Base-by-base conservation (phyloP, 2,329 filamentous ascomycete species). In the Scedosporium aurantiacum region DNA sequence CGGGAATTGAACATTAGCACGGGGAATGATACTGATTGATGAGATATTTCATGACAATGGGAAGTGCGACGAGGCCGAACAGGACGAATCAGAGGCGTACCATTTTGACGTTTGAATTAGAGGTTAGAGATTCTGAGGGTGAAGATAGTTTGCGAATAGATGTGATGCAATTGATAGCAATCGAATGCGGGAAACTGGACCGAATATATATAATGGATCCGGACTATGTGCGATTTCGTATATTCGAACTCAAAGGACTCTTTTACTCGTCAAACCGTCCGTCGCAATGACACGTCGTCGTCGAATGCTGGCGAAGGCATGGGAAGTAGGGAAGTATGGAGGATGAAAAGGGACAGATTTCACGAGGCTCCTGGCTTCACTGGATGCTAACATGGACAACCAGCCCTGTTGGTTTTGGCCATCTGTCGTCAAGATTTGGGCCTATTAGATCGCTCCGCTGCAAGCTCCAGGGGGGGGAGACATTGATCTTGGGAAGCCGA, bases 71-170 rank as follows among this genome's bases (percentile, higher is more conserved):
- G 23, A 54, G 23, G 50, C 40, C 45, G 41, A 5, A 37, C 7
- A 18, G 10, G 10, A 7, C 16, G 21, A 37, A 37, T 7, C 16
- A 4, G 54, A 14, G 41, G 12, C 64, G 55, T 63, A 67, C 66
- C 66, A 67, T 67, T 64, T 61, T 60, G 64, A 37, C 54, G 25
- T 23, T 57, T 6, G 25, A 16, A 59, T 60, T 57, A 54, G 40
- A 58, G 25, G 55, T 52, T 57, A 54, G 40, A 58, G 25, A 47
- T 52, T 3, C 7, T 61, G 52, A 27, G 54, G 28, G 52, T 56
- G 2, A 5, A 25, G 28, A 54, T 25, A 25, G 58, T 54, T 10
- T 40, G 25, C 6, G 4, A 27, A 57, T 50, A 18, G n/a, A 50
- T 14, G 6, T 21, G n/a, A 40, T n/a, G 12, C 23, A 40, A 18